Evolutionary conservation across 2,329 filamentous ascomycete species (phyloP), one percentile per base, ranked within the genome.

Genomic region (Monilinia vaccinii-corymbosi): DNA sequence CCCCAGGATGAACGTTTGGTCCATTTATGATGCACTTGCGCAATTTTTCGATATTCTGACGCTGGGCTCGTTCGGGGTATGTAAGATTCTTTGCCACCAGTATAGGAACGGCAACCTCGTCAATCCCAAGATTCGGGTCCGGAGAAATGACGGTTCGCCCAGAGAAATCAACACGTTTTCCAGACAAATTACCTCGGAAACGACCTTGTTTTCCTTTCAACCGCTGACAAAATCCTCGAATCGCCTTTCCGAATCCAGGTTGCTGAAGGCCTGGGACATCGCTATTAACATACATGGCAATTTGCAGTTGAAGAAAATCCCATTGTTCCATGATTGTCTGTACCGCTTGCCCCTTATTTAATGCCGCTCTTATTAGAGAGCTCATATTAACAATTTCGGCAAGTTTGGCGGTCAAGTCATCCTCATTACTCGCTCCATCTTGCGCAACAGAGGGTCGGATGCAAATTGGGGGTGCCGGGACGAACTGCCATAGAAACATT

Each of bases 91-190:
- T 95, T 5, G 94, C 94, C n/a, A 99, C 92, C 21, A 95, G 80
- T 62, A 88, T 80, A 0, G 94, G 94, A 34, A 99, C 87, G 5
- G 93, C 93, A 40, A 99, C 94, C 73, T 99, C 86, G 66, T 97
- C 91, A 64, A 99, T 91, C 21, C 88, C 86, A 52, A 99, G 74
- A 68, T 99, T 99, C 3, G 94, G 94, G 73, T 99, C 94, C 0
- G 94, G 94, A 0, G 92, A 96, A 73, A 99, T 99, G 74, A 99
- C 94, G 0, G 94, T 99, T 73, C 94, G 86, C 21, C 91, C 94
- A 13, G 94, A 99, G 74, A 97, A 99, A 72, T 99, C 93, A 58
- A 99, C 94, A 81, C 94, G 93, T 75, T 99, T 99, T 72, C 94
- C 94, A 0, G 93, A 97, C 62, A 99, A 75, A 69, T 99, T 99